Evolutionary conservation across 352 stramenopile species (phyloP).

Genomic region (Pilasporangium apinafurcum): DNA sequence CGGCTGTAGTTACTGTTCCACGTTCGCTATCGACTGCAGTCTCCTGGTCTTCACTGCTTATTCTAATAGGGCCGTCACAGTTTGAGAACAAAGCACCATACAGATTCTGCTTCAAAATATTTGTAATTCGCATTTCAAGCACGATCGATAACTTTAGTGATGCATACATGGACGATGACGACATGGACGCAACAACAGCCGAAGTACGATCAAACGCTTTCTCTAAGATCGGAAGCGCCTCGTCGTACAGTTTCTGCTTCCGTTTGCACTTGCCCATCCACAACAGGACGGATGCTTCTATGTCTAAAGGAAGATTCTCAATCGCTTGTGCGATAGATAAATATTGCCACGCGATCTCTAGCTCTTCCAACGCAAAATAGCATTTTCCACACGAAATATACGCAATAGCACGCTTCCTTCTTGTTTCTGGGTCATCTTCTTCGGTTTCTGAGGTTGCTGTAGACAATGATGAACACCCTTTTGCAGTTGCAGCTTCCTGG

Average conservation of each 20-base stretch:
- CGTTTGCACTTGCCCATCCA: slow-evolving; percentile 62
- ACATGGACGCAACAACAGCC: slow-evolving; percentile 19
- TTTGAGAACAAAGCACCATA: slow-evolving; percentile 29
- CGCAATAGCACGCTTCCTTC: slow-evolving; percentile 28
- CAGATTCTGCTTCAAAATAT: slow-evolving; percentile 34
- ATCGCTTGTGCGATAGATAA: slow-evolving; percentile 34
- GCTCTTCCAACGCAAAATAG: slow-evolving; percentile 47
- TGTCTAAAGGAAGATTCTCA: slow-evolving; percentile 18
- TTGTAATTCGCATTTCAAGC: slow-evolving; percentile 61
- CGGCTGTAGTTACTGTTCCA: slow-evolving; percentile 5
- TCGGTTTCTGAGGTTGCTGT: not conserved
- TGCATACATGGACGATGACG: slow-evolving; percentile 20
- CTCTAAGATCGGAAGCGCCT: slow-evolving; percentile 36
- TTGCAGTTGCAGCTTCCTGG: slow-evolving; percentile 25
- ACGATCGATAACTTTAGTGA: slow-evolving; percentile 46
- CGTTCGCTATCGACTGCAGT: not conserved
- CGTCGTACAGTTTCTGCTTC: slow-evolving; percentile 41
- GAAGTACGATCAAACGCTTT: slow-evolving; percentile 47
- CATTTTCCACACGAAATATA: slow-evolving; percentile 55
- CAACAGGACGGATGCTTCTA: slow-evolving; percentile 43
- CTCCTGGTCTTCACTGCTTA: slow-evolving; percentile 3
- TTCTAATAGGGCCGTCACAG: too few species aligned
- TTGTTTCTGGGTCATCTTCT: slow-evolving; percentile 30
- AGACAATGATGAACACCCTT: too few species aligned
- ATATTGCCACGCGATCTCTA: slow-evolving; percentile 34